Percentiles rank a stretch among this genome's conserved stretches.
These are phyloP conservation scores for Ganoderma meredithae DNA, from an alignment of 1,284 basidiomycete genomes.

Conservation along the genomic window DNA sequence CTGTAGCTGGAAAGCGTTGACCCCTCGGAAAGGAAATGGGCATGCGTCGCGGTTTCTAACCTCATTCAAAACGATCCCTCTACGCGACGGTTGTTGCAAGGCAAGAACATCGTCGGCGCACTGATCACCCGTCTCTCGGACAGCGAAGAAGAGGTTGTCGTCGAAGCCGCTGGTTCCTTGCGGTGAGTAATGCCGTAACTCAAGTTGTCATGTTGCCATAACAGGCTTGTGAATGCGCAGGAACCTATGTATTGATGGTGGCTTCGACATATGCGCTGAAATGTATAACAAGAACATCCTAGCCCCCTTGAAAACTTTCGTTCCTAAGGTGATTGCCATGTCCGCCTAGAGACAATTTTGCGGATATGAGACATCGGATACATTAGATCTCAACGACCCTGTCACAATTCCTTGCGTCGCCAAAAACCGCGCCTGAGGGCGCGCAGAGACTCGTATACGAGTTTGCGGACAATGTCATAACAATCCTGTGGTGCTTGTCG, in stretches of 20 bases:
- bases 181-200: slow-evolving; percentile 55
- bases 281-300: slow-evolving; percentile 97
- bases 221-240: slow-evolving; percentile 47
- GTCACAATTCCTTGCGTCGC: slow-evolving; percentile 69
- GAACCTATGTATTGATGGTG: slow-evolving; percentile 93
- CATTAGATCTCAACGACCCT: slow-evolving; percentile 78
- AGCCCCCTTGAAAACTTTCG: slow-evolving; percentile 73
- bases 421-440: slow-evolving; percentile 68
- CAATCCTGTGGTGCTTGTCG: slow-evolving; percentile 93
- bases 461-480: slow-evolving; percentile 91
- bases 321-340: slow-evolving; percentile 70
- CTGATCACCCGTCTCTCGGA: slow-evolving; percentile 87
- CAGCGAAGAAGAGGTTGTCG: slow-evolving; percentile 84
- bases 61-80: slow-evolving; percentile 90
- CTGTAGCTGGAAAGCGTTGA: slow-evolving; percentile 78
- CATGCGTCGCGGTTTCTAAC: slow-evolving; percentile 91
- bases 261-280: slow-evolving; percentile 92
- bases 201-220: slow-evolving; percentile 5
- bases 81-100: slow-evolving; percentile 86
- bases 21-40: slow-evolving; percentile 86
- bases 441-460: slow-evolving; percentile 82
- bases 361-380: background rate
- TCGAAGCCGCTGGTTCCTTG: slow-evolving; percentile 86
- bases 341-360: slow-evolving; percentile 10
- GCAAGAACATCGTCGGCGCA: slow-evolving; percentile 88